Evolutionary conservation across 1,284 basidiomycete genomes (phyloP), one percentile per base, ranked within the genome.

Genomic region (Macrocystidia cucumis): DNA sequence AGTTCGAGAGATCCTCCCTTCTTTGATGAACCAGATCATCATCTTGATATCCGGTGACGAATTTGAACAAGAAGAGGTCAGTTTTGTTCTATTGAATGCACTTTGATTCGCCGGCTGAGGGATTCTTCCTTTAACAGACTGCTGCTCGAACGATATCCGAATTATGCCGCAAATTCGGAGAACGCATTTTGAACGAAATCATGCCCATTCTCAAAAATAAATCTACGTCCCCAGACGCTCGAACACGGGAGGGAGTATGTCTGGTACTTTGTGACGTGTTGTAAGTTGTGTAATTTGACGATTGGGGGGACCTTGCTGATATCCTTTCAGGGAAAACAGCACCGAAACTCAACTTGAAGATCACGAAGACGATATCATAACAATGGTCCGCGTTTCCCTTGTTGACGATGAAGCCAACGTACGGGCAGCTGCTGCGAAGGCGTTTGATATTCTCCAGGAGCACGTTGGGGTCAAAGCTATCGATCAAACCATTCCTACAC

Each of bases 91-190:
- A 28, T 38, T 11, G 17, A 7, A 9, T 9, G 14, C 19, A 20
- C 26, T 36, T 39, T 40, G 5, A 48, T 28, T 29, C 12, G n/a
- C n/a, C n/a, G n/a, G n/a, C n/a, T n/a, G n/a, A n/a, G n/a, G n/a
- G n/a, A n/a, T n/a, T n/a, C n/a, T n/a, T n/a, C n/a, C n/a, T n/a
- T n/a, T n/a, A n/a, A 13, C 22, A 90, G 88, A 93, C 84, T 22
- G 88, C 89, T 12, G 77, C 75, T n/a, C 73, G 90, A 28, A 95
- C 91, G 2, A 74, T 89, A 9, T 74, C 77, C 16, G 96, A 98
- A 55, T 61, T 98, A 1, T 96, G 91, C 56, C 84, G 87, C 59
- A 98, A 98, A 63, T 93, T 96, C 47, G 95, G 96, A 29, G 96
- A 98, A 56, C 83, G 85, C 42, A 83, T 97, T 40, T 56, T 98